These are phyloP conservation scores for Pyronema domesticum DNA, from an alignment of 495 filamentous ascomycete genomes.

Conservation along the genomic window DNA sequence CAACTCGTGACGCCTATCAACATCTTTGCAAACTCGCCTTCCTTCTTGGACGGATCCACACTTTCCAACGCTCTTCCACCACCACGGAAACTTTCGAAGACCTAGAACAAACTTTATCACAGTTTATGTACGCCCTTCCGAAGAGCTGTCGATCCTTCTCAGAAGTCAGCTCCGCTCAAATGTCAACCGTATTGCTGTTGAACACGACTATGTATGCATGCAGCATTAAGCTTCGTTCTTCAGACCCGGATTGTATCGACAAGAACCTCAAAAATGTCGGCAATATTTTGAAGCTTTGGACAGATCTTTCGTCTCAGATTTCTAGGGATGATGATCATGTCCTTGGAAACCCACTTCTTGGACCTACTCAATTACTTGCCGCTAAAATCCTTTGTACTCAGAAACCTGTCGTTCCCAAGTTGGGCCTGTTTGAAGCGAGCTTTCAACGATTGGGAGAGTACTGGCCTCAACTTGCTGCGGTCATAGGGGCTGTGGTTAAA, in stretches of 20 bases:
- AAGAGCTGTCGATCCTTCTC: conserved; percentile 15
- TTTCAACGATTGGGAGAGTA: no score
- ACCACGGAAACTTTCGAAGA: conserved; percentile 8
- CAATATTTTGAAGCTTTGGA: neutral
- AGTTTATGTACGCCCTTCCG: conserved; percentile 16
- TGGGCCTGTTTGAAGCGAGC: no score
- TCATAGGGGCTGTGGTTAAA: no score
- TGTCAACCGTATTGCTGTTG: conserved; percentile 17
- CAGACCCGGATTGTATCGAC: neutral
- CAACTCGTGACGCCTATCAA: conserved; percentile 14
- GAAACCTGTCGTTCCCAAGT: no score
- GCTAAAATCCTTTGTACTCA: neutral
- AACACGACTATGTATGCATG: conserved; percentile 16
- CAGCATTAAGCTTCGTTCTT: conserved; percentile 15
- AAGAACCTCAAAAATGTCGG: neutral
- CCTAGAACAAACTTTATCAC: conserved; percentile 16
- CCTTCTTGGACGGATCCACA: conserved; percentile 14
- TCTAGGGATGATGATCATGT: neutral
- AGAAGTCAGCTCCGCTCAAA: conserved; percentile 4
- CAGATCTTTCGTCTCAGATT: neutral
- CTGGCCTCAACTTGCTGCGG: no score
- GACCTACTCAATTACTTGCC: neutral
- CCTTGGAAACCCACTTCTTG: neutral
- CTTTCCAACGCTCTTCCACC: conserved; percentile 10
- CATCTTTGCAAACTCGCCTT: conserved; percentile 20